Evolutionary conservation across 140 eudicot genomes (phyloP).

Genomic region (Flaveria floridana): DNA sequence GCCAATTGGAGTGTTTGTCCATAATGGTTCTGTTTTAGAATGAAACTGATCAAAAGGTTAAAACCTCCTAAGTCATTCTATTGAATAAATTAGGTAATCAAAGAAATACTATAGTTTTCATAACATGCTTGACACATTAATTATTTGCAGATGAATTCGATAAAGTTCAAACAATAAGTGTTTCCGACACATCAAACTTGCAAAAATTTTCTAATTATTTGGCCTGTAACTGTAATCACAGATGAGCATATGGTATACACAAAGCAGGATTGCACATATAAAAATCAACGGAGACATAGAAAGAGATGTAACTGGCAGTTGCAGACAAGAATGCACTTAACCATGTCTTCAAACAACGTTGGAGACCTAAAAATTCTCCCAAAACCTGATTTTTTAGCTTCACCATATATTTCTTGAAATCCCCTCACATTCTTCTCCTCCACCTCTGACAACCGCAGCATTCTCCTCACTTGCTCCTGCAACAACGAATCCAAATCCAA

Average conservation of each 20-base stretch:
- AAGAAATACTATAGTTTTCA: not conserved
- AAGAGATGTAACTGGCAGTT: constrained; percentile 78
- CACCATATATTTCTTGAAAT: constrained; percentile 50
- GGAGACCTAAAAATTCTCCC: constrained; percentile 89
- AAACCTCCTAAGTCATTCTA: not conserved
- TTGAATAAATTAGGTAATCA: not conserved
- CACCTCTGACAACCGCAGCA: constrained; percentile 63
- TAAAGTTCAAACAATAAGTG: not conserved
- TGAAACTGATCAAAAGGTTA: not conserved
- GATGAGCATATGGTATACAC: not conserved
- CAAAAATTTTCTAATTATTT: not conserved
- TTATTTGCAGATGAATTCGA: not conserved
- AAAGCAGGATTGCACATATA: not conserved
- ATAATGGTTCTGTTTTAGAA: not conserved
- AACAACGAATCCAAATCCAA: constrained; percentile 6
- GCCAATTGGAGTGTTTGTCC: no score
- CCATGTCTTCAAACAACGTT: constrained; percentile 86
- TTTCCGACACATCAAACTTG: not conserved
- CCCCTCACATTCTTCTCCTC: constrained; percentile 58
- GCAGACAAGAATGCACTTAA: constrained; percentile 86
- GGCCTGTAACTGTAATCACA: not conserved
- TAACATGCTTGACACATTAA: not conserved
- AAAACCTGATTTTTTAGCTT: constrained; percentile 64
- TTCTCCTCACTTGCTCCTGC: constrained; percentile 78
- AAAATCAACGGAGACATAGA: not conserved